These are phyloP conservation scores for Chloranthus sessilifolius DNA, from an alignment of 164 flowering plant species.

Conservation along the genomic window DNA sequence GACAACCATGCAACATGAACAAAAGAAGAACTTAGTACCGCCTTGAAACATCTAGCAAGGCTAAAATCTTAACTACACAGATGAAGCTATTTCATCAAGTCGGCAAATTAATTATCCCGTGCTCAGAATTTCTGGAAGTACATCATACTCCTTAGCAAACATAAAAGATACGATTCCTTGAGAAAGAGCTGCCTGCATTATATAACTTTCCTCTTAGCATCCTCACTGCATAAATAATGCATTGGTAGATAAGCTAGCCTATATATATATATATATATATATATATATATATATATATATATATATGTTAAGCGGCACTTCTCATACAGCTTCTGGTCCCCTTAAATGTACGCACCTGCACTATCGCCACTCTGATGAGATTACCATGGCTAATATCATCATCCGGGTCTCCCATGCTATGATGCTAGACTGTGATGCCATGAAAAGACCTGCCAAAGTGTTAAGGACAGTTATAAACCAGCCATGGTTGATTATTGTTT, in stretches of 20 bases:
- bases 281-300: too few relatives aligned
- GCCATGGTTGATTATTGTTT: too few relatives aligned
- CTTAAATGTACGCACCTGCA: constrained; percentile 44
- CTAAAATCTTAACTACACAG: background rate
- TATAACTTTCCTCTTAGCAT: constrained; percentile 7
- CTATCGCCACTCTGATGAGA: constrained; percentile 45
- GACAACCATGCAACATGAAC: constrained; percentile 47
- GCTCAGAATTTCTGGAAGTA: constrained; percentile 66
- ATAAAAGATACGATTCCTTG: constrained; percentile 82
- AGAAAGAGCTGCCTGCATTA: constrained; percentile 75
- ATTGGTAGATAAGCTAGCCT: too few relatives aligned
- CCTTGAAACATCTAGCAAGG: too few relatives aligned
- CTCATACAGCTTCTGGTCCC: background rate
- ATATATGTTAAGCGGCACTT: too few relatives aligned
- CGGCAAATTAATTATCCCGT: constrained; percentile 51
- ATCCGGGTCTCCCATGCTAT: constrained; percentile 53
- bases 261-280: too few relatives aligned
- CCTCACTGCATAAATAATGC: too few relatives aligned
- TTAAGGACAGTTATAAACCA: too few relatives aligned
- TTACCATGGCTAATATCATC: constrained; percentile 43
- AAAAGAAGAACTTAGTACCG: constrained; percentile 8
- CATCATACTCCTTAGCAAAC: constrained; percentile 70
- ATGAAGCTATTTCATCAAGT: background rate
- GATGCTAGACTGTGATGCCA: constrained; percentile 56
- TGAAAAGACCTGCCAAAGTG: constrained; percentile 67